Percentiles rank a stretch among this genome's conserved stretches.
Evolutionary conservation across 2,329 filamentous ascomycete species (phyloP).

Genomic region (Scopulariopsis brevicaulis): DNA sequence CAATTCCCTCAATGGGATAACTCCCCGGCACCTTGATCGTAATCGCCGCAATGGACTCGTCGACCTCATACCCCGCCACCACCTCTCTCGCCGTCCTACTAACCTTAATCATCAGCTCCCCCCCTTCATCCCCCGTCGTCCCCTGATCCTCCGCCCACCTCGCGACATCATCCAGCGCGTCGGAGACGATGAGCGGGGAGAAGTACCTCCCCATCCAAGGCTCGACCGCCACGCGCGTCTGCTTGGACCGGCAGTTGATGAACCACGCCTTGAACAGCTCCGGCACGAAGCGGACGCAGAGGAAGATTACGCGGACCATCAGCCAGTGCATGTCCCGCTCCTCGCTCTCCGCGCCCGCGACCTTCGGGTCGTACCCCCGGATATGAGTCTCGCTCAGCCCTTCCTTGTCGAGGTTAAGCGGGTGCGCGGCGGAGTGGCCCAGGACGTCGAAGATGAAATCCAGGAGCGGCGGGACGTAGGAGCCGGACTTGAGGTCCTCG

Average conservation of each 20-base stretch:
- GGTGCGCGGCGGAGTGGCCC: constrained; percentile 62
- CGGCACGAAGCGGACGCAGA: constrained; percentile 65
- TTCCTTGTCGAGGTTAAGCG: constrained; percentile 62
- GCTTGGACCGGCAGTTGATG: constrained; percentile 66
- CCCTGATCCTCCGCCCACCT: constrained; percentile 51
- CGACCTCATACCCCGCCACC: constrained; percentile 73
- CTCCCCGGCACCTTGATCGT: constrained; percentile 68
- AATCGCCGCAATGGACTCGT: constrained; percentile 76
- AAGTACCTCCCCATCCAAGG: constrained; percentile 79
- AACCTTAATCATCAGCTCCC: constrained; percentile 56
- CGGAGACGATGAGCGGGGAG: constrained; percentile 56
- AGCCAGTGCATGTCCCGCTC: constrained; percentile 75
- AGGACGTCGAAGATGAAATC: constrained; percentile 77
- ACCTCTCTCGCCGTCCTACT: constrained; percentile 64
- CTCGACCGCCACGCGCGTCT: constrained; percentile 70
- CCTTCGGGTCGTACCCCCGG: constrained; percentile 36
- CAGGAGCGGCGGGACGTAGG: constrained; percentile 57
- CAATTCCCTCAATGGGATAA: constrained; percentile 73
- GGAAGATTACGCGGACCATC: constrained; percentile 75
- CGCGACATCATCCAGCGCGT: constrained; percentile 56
- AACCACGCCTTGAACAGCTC: constrained; percentile 77
- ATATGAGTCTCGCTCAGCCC: constrained; percentile 48
- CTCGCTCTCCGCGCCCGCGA: constrained; percentile 44
- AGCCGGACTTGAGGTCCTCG: constrained; percentile 64
- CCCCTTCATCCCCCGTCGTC: constrained; percentile 34